Conservation (phyloP, 2,329 filamentous ascomycete genomes). For the Colletotrichum kahawae region DNA sequence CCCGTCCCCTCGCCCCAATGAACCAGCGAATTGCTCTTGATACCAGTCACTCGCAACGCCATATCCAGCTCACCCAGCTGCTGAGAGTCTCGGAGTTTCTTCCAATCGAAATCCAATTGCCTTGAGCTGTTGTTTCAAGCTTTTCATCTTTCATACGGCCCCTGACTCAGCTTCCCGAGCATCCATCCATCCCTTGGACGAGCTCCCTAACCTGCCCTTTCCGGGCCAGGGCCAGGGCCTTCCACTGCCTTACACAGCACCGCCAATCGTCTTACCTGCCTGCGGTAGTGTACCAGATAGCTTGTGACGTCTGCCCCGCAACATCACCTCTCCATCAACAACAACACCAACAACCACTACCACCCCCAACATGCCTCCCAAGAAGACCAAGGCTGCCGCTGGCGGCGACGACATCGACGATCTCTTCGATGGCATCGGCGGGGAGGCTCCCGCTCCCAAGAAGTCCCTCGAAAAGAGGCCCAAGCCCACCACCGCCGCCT, state of each 20-base stretch:
- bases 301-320: constrained; percentile 19
- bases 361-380: constrained; percentile 57
- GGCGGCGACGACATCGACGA: constrained; percentile 69
- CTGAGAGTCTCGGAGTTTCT: neutral
- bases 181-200: neutral
- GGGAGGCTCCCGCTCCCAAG: constrained; percentile 54
- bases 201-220: neutral
- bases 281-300: neutral
- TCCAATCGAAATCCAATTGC: neutral
- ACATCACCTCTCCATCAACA: neutral
- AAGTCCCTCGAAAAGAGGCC: constrained; percentile 48
- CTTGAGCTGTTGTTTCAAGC: neutral
- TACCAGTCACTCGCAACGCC: neutral
- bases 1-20: neutral
- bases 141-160: neutral
- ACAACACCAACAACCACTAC: neutral
- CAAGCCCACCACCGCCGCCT: constrained; percentile 54
- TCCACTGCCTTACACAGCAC: neutral
- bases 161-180: constrained; percentile 16
- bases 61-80: neutral
- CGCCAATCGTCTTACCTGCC: neutral
- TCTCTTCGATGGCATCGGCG: constrained; percentile 67
- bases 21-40: neutral
- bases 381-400: constrained; percentile 60
- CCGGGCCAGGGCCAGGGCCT: neutral